Percentiles rank a stretch among this genome's conserved stretches.
Conservation (phyloP, 2,329 filamentous ascomycete genomes). For the Pseudofabraea citricarpa region DNA sequence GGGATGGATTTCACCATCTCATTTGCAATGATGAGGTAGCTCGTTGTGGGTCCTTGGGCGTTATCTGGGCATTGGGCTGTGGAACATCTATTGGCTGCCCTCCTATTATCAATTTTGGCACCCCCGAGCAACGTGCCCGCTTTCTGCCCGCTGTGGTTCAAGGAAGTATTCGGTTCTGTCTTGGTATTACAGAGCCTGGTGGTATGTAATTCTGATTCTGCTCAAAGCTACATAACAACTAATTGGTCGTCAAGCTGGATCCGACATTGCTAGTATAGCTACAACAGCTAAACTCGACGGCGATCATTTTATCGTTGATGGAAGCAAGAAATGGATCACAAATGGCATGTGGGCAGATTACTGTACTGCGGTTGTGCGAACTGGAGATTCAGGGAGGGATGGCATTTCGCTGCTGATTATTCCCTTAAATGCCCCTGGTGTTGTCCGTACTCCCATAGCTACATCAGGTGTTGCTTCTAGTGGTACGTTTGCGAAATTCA, state of each 20-base stretch:
- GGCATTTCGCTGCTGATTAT: constrained; percentile 86
- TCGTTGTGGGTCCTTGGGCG: constrained; percentile 77
- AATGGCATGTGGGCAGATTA: constrained; percentile 94
- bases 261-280: not conserved
- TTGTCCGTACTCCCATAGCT: constrained; percentile 88
- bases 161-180: constrained; percentile 90
- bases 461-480: constrained; percentile 93
- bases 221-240: no score
- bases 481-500: constrained; percentile 43
- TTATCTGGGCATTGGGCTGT: constrained; percentile 91
- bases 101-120: constrained; percentile 84
- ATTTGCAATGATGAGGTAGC: constrained; percentile 89
- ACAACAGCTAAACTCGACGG: constrained; percentile 56
- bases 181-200: constrained; percentile 92
- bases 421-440: constrained; percentile 74
- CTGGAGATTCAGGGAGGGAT: constrained; percentile 81
- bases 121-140: constrained; percentile 74
- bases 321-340: constrained; percentile 99
- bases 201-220: no score
- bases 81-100: constrained; percentile 89
- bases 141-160: constrained; percentile 79
- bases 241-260: no score
- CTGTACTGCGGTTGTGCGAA: constrained; percentile 91
- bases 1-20: constrained; percentile 97
- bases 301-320: no score